phyloP scores from a whole-genome alignment of 169 alveolate species.

The Cryptosporidium meleagridis region DNA sequence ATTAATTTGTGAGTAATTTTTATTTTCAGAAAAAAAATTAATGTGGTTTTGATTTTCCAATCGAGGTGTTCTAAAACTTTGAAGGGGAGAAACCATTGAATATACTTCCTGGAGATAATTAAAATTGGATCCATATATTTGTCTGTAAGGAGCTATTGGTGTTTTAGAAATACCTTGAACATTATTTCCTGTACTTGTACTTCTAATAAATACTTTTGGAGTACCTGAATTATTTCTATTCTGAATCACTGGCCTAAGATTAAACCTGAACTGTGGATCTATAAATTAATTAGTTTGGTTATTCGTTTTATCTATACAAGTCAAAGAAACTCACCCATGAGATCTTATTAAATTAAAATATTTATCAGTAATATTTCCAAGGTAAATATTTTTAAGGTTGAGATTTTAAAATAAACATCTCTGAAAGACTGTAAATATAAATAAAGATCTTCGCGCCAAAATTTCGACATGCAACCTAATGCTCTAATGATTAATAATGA shows the following conservation, averaged over 20 bases:
- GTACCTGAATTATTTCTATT: constrained; percentile 15
- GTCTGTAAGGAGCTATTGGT: constrained; percentile 2
- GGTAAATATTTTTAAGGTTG: neutral
- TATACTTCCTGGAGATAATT: neutral
- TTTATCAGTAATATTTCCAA: neutral
- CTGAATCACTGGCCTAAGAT: constrained; percentile 45
- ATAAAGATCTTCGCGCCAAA: constrained; percentile 76
- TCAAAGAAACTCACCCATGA: constrained; percentile 13
- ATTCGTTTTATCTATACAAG: neutral
- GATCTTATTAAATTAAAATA: neutral
- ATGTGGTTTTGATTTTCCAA: neutral
- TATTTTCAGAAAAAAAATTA: neutral
- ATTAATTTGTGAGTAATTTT: neutral
- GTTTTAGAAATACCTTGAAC: neutral
- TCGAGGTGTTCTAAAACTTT: neutral
- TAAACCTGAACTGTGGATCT: constrained; percentile 49
- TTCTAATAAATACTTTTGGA: constrained; percentile 62
- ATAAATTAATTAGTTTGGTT: neutral
- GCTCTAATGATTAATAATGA: neutral
- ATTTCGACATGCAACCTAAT: neutral
- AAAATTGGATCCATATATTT: neutral
- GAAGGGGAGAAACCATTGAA: neutral
- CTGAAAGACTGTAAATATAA: constrained; percentile 12
- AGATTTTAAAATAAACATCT: neutral
- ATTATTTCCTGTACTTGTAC: constrained; percentile 21